Conservation (phyloP, 2,329 filamentous ascomycete genomes). For the Grosmannia penicillata region DNA sequence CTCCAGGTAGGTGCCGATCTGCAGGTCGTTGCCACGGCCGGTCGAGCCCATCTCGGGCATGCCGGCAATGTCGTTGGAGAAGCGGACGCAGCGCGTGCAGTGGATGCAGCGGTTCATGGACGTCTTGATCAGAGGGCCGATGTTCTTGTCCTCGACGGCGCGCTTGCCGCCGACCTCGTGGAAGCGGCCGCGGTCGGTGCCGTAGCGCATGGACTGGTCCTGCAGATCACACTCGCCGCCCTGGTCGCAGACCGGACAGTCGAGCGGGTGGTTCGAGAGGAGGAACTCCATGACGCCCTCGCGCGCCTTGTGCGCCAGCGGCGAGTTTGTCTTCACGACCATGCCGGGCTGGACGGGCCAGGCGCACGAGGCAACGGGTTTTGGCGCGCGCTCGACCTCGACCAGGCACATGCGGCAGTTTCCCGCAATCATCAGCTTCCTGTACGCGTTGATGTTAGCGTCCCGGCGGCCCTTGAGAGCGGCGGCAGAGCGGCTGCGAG, state of each 20-base stretch:
- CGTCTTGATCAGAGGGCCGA: conserved; percentile 94
- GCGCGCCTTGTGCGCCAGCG: conserved; percentile 89
- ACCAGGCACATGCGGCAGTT: conserved; percentile 99
- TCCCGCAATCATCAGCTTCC: conserved; percentile 96
- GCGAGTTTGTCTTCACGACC: conserved; percentile 97
- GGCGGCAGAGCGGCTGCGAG: background rate
- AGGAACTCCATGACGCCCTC: conserved; percentile 99
- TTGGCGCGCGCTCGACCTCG: conserved; percentile 90
- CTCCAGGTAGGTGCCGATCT: conserved; percentile 97
- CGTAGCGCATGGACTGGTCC: conserved; percentile 98
- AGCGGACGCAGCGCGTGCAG: conserved; percentile 94
- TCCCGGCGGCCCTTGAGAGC: background rate
- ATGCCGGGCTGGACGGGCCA: conserved; percentile 98
- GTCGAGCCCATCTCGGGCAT: conserved; percentile 89
- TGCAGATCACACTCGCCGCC: conserved; percentile 98
- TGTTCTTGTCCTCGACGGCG: conserved; percentile 98
- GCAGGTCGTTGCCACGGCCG: conserved; percentile 90
- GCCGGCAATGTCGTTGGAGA: conserved; percentile 93
- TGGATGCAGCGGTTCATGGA: conserved; percentile 99
- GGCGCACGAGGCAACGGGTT: conserved; percentile 94
- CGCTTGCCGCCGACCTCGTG: conserved; percentile 93
- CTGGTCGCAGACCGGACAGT: conserved; percentile 97
- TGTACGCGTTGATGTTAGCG: conserved; percentile 21
- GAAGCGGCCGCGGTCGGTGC: conserved; percentile 88
- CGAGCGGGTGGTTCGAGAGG: conserved; percentile 86